A percentile compares a stretch with the other conserved stretches of the same genome.
phyloP scores from a whole-genome alignment of 805 yeast species.

The Candida sakaeoensis region DNA sequence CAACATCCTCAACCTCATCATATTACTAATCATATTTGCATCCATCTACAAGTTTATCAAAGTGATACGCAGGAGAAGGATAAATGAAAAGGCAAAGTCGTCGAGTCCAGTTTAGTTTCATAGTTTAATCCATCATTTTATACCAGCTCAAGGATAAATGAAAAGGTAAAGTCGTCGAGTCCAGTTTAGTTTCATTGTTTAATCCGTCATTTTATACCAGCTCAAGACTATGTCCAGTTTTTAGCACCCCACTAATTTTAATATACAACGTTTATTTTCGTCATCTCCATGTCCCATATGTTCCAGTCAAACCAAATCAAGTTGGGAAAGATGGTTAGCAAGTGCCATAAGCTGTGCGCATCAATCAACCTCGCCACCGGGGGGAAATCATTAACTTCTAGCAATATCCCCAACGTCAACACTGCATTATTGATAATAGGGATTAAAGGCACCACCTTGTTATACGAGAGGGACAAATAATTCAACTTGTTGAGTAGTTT shows the following conservation, averaged over 20 bases:
- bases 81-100: conserved; percentile 6
- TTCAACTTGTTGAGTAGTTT: conserved; percentile 30
- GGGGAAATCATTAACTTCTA: conserved; percentile 34
- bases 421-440: conserved; percentile 33
- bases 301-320: conserved; percentile 66
- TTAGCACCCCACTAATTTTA: too few species aligned
- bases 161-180: conserved; percentile 5
- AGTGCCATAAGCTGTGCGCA: conserved; percentile 94
- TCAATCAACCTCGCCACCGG: conserved; percentile 44
- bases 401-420: conserved; percentile 27
- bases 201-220: too few species aligned
- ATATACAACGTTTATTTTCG: conserved; percentile 13
- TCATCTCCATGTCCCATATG: conserved; percentile 41
- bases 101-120: conserved; percentile 1
- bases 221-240: too few species aligned
- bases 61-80: conserved; percentile 5
- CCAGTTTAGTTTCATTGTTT: conserved; percentile 1
- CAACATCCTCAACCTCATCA: conserved; percentile 1
- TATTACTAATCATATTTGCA: conserved; percentile 1
- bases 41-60: conserved; percentile 3
- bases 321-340: conserved; percentile 80
- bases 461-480: conserved; percentile 21
- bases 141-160: conserved; percentile 6
- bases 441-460: conserved; percentile 28
- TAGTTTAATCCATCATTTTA: background rate